Evolutionary conservation across 192 early-diverging fungal genomes (phyloP), one percentile per base, ranked within the genome.

Genomic region (Rhizoclosmatium globosum): DNA sequence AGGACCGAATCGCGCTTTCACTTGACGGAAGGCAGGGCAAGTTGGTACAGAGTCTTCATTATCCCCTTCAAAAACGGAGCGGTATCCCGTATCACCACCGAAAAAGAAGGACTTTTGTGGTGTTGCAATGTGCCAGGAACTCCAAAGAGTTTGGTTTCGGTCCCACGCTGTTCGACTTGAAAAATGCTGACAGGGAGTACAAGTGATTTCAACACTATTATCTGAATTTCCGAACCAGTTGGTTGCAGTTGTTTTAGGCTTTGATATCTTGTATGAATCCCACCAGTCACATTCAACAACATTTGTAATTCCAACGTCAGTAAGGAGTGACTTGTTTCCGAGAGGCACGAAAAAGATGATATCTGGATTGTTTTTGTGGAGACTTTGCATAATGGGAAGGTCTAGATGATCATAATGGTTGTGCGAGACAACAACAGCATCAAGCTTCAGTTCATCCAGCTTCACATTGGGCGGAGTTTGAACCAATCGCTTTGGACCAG

Each of bases 351-450:
- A 94, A 68, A 91, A 95, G 42, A 76, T n/a, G 38, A 76, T 76
- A 23, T 76, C 64, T 1, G 13, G 13, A 11, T 76, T 76, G 17
- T 9, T 67, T 38, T 4, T 46, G 17, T n/a, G 38, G 3, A 76
- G 41, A 7, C 41, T 65, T 23, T 45, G 39, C 74, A 76, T 47
- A 62, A 93, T 84, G 3, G 81, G 72, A 73, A 89, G 72, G 81
- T 96, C 95, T 76, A 95, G 74, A 66, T 95, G 94, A 79, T 95
- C 95, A 80, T 95, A 97, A 76, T 97, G 95, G 81, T 95, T 95
- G 81, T 97, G 95, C 44, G 88, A 91, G 43, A 96, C 89, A 4
- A 95, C 82, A 6, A 96, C 89, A 0, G 89, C 86, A 65, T 95
- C 94, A 58, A 95, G 85, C 3, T 92, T 90, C 39, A 94, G 79